These are phyloP conservation scores for Kwoniella europaea DNA, from an alignment of 768 basidiomycete genomes.

Conservation along the genomic window DNA sequence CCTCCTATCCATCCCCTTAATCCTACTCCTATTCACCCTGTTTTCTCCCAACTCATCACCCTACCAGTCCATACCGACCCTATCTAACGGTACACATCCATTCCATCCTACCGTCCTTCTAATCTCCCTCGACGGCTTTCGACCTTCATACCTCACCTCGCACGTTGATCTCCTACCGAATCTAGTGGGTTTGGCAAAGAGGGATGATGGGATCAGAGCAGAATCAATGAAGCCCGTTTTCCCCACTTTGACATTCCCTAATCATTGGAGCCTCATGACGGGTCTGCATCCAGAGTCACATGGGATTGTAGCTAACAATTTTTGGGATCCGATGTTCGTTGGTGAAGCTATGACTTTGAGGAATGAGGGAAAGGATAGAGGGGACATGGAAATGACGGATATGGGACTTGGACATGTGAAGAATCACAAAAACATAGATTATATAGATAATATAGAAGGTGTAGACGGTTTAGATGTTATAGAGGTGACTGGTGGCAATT, in stretches of 20 bases:
- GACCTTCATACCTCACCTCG: constrained; percentile 29
- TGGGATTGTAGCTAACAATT: constrained; percentile 89
- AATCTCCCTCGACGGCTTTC: constrained; percentile 39
- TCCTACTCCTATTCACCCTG: constrained; percentile 16
- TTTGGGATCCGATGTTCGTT: constrained; percentile 73
- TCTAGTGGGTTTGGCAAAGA: constrained; percentile 15
- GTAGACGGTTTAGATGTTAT: no score
- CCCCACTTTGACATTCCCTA: constrained; percentile 91
- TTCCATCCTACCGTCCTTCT: constrained; percentile 34
- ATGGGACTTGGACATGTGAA: neutral
- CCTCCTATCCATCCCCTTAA: constrained; percentile 23
- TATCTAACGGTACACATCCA: constrained; percentile 32
- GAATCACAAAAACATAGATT: constrained; percentile 29
- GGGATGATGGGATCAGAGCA: constrained; percentile 70
- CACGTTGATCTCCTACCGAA: constrained; percentile 29
- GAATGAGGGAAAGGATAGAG: neutral
- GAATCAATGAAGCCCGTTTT: constrained; percentile 87
- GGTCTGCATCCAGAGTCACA: constrained; percentile 88
- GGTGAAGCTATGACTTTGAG: neutral
- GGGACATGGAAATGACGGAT: neutral
- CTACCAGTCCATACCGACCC: neutral
- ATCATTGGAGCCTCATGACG: constrained; percentile 91
- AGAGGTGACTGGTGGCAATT: no score
- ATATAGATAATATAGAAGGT: constrained; percentile 66
- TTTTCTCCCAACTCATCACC: neutral